phyloP scores from a whole-genome alignment of 2,329 filamentous ascomycete genomes.

The Ascochyta pisi region DNA sequence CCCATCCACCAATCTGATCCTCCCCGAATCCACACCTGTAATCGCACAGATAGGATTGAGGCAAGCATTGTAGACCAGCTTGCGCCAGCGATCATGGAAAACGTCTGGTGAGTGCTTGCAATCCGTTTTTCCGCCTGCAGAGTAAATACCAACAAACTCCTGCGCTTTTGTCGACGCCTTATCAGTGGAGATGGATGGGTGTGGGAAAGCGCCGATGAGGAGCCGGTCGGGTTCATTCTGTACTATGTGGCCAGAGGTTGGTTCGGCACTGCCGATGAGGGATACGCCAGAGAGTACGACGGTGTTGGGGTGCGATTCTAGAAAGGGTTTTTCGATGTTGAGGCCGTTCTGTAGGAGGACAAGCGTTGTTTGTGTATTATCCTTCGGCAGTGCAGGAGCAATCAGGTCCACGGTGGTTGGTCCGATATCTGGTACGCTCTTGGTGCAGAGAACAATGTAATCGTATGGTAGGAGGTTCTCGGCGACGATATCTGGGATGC shows the following conservation, averaged over 20 bases:
- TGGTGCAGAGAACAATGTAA: slow-evolving; percentile 65
- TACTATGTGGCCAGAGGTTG: slow-evolving; percentile 55
- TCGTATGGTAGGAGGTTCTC: slow-evolving; percentile 54
- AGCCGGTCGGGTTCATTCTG: slow-evolving; percentile 62
- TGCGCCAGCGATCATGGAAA: slow-evolving; percentile 56
- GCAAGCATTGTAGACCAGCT: slow-evolving; percentile 60
- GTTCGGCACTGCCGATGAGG: slow-evolving; percentile 61
- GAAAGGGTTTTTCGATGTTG: slow-evolving; percentile 66
- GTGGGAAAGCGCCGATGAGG: slow-evolving; percentile 59
- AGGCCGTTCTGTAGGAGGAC: slow-evolving; percentile 68
- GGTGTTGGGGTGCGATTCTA: slow-evolving; percentile 59
- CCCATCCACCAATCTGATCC: slow-evolving; percentile 56
- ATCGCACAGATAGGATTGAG: slow-evolving; percentile 63
- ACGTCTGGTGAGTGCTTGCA: slow-evolving; percentile 54
- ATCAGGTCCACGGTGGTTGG: slow-evolving; percentile 60
- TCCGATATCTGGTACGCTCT: slow-evolving; percentile 63
- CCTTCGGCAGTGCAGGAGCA: slow-evolving; percentile 58
- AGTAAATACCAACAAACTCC: slow-evolving; percentile 58
- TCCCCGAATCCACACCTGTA: slow-evolving; percentile 58
- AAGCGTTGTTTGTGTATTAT: slow-evolving; percentile 58
- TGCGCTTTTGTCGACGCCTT: slow-evolving; percentile 43
- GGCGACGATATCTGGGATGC: slow-evolving; percentile 55
- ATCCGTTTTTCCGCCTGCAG: slow-evolving; percentile 54
- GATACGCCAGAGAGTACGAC: slow-evolving; percentile 61
- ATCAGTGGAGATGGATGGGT: slow-evolving; percentile 39